phyloP scores from a whole-genome alignment of 768 basidiomycete species.

The Neoboletus magnificus region DNA sequence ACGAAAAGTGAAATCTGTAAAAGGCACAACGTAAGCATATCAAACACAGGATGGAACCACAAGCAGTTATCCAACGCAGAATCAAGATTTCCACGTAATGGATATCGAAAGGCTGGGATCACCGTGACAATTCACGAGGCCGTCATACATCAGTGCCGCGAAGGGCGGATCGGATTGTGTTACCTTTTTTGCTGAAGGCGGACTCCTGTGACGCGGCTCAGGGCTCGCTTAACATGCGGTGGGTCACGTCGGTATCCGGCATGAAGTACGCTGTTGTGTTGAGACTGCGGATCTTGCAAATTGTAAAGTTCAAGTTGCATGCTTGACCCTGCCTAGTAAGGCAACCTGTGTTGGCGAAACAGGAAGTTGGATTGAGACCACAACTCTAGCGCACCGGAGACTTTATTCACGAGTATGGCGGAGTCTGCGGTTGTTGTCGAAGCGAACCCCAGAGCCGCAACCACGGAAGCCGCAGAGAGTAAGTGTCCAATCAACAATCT shows the following conservation, averaged over 20 bases:
- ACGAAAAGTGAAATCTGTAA: neutral
- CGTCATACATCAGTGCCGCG: neutral
- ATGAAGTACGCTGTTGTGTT: neutral
- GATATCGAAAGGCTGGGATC: conserved; percentile 1
- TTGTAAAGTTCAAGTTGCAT: neutral
- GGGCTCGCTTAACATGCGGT: neutral
- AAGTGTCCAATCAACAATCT: conserved; percentile 1
- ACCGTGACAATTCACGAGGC: conserved; percentile 13
- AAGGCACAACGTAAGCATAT: conserved; percentile 2
- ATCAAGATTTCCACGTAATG: conserved; percentile 17
- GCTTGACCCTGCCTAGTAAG: conserved; percentile 4
- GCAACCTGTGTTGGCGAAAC: neutral
- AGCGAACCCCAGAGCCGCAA: neutral
- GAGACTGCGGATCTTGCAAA: neutral
- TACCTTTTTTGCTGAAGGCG: neutral
- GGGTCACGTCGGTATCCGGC: neutral
- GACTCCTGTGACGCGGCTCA: neutral
- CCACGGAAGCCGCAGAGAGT: conserved; percentile 6
- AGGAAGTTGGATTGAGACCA: neutral
- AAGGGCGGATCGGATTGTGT: conserved; percentile 2
- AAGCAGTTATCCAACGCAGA: neutral
- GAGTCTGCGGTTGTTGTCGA: conserved; percentile 5
- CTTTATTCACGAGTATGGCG: neutral
- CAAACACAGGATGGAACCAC: neutral
- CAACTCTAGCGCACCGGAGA: neutral